Conservation (phyloP, 2,329 filamentous ascomycete species). For the Penicillium sp. region DNA sequence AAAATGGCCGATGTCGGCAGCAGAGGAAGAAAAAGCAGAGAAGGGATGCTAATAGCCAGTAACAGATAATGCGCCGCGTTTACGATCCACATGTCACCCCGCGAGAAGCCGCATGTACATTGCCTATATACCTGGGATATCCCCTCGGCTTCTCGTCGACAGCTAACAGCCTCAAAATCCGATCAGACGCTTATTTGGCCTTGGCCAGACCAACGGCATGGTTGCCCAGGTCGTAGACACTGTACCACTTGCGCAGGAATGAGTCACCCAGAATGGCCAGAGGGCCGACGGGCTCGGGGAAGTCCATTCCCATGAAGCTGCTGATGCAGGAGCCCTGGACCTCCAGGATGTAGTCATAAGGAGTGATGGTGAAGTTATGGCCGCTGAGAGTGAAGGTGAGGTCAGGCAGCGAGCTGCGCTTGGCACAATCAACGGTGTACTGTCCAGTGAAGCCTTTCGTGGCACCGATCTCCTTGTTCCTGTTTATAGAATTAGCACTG, state of each 20-base stretch:
- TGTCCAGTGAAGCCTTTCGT: conserved; percentile 98
- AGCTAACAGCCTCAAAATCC: conserved; percentile 10
- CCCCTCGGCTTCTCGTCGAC: conserved; percentile 8
- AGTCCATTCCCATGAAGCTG: conserved; percentile 94
- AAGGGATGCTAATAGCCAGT: conserved; percentile 10
- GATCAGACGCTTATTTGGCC: conserved; percentile 57
- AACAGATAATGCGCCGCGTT: conserved; percentile 8
- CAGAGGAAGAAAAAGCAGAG: conserved; percentile 5
- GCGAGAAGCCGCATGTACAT: conserved; percentile 9
- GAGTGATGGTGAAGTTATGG: conserved; percentile 83
- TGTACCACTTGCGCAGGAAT: conserved; percentile 64
- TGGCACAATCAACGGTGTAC: conserved; percentile 86
- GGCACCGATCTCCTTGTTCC: conserved; percentile 90
- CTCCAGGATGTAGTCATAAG: conserved; percentile 94
- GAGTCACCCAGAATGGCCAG: conserved; percentile 78
- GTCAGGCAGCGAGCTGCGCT: conserved; percentile 78
- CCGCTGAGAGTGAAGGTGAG: conserved; percentile 86
- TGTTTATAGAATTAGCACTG: not conserved
- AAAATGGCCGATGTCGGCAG: conserved; percentile 3
- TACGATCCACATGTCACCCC: conserved; percentile 8
- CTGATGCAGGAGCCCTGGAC: conserved; percentile 94
- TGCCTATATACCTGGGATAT: conserved; percentile 20
- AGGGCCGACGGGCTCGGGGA: conserved; percentile 78
- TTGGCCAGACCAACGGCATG: conserved; percentile 82
- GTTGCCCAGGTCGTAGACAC: conserved; percentile 90